Base-by-base conservation (phyloP, 2,329 filamentous ascomycete genomes). In the Venturia carpophila region DNA sequence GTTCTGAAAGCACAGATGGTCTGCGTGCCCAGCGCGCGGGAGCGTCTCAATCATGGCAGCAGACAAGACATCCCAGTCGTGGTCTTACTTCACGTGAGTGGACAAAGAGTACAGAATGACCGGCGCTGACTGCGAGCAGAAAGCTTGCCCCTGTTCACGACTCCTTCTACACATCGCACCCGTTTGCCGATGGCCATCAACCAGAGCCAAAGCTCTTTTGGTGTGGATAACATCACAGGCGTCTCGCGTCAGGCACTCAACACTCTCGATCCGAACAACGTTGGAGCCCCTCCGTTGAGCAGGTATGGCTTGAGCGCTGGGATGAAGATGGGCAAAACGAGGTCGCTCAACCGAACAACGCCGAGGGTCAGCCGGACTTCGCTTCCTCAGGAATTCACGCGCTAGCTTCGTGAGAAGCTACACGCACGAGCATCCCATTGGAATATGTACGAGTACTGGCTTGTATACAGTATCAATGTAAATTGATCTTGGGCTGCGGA, bases 161-260 rank as follows among this genome's bases (percentile, higher is more conserved):
- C 63, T 10, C 63, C 63, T 15, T 41, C 42, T 15, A 58, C 47
- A 21, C 37, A 61, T 30, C 58, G 55, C 64, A 65, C 30, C 15
- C 55, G 42, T 47, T 19, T 71, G 71, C n/a, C 69, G 73, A 30
- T 68, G 72, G 47, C 10, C 21, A 69, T 70, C 9, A 66, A 67
- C 61, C 72, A 71, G 66, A 71, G 70, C 52, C 71, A 70, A 42
- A 67, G 67, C 7, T 69, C 69, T 19, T 65, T 69, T n/a, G 69
- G 65, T 60, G 67, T 65, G 2, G 67, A 71, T 37, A 60, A 64
- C 10, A 67, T 68, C 30, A 66, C 69, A 27, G 49, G 68, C n/a
- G 73, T 74, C 56, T 71, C 71, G 43, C 70, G 75, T 58, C 74
- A 74, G 47, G 69, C 74, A 15, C 65, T 78, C 5, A 68, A 69